phyloP scores from a whole-genome alignment of 1,139 yeast species.

The Chernovozyma aurita region DNA sequence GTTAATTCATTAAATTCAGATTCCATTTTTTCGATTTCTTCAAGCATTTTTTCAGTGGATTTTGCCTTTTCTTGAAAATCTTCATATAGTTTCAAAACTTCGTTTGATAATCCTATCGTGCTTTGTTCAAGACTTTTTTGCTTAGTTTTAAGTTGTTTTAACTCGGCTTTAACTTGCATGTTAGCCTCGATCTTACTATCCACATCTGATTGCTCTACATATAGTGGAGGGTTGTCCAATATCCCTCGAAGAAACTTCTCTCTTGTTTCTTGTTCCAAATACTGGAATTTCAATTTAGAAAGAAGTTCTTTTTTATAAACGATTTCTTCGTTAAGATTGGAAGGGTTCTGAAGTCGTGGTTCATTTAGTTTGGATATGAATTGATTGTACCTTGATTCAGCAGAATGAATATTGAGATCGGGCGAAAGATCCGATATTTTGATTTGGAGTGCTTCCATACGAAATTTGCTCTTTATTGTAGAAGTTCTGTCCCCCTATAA shows the following conservation, averaged over 20 bases:
- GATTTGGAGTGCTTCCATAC: not conserved
- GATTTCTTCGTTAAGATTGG: conserved; percentile 26
- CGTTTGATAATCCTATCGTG: conserved; percentile 3
- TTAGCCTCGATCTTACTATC: conserved; percentile 3
- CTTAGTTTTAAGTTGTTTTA: conserved; percentile 3
- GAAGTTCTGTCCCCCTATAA: too few relatives aligned
- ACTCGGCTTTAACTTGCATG: conserved; percentile 1
- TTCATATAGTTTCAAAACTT: conserved; percentile 4
- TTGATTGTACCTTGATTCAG: conserved; percentile 2
- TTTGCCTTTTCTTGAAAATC: conserved; percentile 5
- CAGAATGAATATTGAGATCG: conserved; percentile 1
- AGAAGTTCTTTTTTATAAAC: conserved; percentile 35
- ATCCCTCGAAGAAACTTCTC: conserved; percentile 49
- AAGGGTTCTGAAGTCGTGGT: conserved; percentile 17
- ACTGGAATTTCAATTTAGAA: conserved; percentile 53
- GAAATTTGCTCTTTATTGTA: not conserved
- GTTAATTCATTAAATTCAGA: conserved; percentile 2
- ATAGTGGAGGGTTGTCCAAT: conserved; percentile 7
- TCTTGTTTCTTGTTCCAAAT: conserved; percentile 64
- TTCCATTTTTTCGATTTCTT: conserved; percentile 7
- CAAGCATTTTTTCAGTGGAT: conserved; percentile 4
- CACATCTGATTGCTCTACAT: conserved; percentile 6
- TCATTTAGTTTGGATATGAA: conserved; percentile 2
- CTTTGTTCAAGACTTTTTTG: conserved; percentile 1
- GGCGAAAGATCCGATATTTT: conserved; percentile 4